Evolutionary conservation across 306 rosid genomes (phyloP).

Genomic region (Medicago ruthenica): DNA sequence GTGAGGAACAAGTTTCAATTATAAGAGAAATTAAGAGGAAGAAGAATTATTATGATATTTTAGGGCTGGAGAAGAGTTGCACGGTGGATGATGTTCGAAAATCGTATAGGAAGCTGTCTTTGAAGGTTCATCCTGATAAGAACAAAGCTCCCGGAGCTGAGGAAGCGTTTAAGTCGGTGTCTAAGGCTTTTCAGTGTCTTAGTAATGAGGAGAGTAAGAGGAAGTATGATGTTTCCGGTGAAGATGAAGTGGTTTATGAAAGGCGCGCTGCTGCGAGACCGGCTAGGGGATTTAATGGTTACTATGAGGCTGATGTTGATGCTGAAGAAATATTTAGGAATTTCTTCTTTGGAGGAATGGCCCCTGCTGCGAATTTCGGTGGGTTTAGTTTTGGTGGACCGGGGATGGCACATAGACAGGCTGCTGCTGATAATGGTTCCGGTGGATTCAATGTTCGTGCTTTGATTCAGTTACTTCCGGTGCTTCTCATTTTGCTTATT

Average conservation of each 20-base stretch:
- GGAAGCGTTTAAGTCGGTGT: slow-evolving; percentile 88
- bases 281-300: slow-evolving; percentile 64
- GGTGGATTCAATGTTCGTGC: slow-evolving; percentile 69
- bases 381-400: slow-evolving; percentile 86
- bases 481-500: slow-evolving; percentile 68
- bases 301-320: slow-evolving; percentile 77
- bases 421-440: slow-evolving; percentile 57
- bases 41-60: slow-evolving; percentile 83
- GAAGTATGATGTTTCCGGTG: slow-evolving; percentile 77
- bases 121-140: slow-evolving; percentile 97
- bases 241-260: slow-evolving; percentile 75
- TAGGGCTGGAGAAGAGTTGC: slow-evolving; percentile 88
- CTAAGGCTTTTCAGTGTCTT: slow-evolving; percentile 95
- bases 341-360: slow-evolving; percentile 94
- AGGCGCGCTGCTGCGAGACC: slow-evolving; percentile 57
- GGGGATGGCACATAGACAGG: slow-evolving; percentile 67
- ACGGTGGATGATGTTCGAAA: slow-evolving; percentile 82
- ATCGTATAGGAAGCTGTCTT: slow-evolving; percentile 80
- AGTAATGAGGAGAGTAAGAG: slow-evolving; percentile 69
- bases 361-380: slow-evolving; percentile 69
- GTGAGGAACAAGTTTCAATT: slow-evolving; percentile 73
- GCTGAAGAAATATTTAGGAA: slow-evolving; percentile 92
- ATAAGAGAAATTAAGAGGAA: slow-evolving; percentile 79
- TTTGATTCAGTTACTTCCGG: slow-evolving; percentile 76
- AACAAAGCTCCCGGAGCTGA: slow-evolving; percentile 91